Evolutionary conservation across 495 filamentous ascomycete species (phyloP), one percentile per base, ranked within the genome.

Genomic region (Pyrenula aspistea): DNA sequence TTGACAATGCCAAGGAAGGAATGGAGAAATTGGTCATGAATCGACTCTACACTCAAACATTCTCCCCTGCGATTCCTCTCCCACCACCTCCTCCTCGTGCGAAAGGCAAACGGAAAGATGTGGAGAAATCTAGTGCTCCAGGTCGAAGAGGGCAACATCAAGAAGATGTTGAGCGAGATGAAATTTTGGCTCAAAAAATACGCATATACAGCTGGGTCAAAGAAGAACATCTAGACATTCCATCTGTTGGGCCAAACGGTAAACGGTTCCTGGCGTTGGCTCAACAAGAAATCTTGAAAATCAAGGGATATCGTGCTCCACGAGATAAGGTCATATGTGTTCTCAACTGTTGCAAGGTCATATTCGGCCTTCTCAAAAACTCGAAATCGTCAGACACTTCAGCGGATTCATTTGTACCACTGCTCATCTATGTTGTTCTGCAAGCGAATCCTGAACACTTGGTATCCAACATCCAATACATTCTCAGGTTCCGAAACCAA

Each of bases 21-120:
- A 99, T 99, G 94, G 93, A 99, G 77, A 99, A 99, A 66, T 82
- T 99, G 22, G 93, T 99, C 19, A 99, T 99, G 93, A 99, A 99
- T 67, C 80, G 94, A 55, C 74, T 99, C 2, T 97, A 99, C 66
- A 83, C 85, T 1, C 94, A 99, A 68, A 95, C 94, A 0, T 99
- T 99, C 67, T 95, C 93, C 1, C 91, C 93, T 1, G 87, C 87
- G 15, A 99, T 99, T 53, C 83, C 89, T 2, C 72, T 88, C 4
- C 86, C 89, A 2, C 82, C 86, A 54, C 82, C 87, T n/a, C 78
- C 88, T 53, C 81, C 83, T 2, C 56, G 73, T 55, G 80, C 76
- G 49, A 91, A 84, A 64, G 83, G 83, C 24, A 87, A 82, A 64
- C 77, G 81, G 59, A 83, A 81, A 62, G 81, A 83, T 55, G 76